Base-by-base conservation (phyloP, 2,329 filamentous ascomycete genomes). In the Aspergillus versicolor region DNA sequence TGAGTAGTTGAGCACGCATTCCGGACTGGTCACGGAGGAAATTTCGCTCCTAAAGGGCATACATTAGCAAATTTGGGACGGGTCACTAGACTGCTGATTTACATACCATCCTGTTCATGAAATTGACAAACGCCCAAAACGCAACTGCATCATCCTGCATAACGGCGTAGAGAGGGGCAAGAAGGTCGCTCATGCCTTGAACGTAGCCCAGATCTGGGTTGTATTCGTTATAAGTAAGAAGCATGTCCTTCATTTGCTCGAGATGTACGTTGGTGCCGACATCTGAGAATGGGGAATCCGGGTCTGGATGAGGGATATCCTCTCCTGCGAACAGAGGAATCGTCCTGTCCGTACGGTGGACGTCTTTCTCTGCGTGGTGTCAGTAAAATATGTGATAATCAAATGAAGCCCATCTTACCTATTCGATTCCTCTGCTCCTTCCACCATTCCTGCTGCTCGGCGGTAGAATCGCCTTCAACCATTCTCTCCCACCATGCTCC, bases 241-340 rank as follows among this genome's bases (percentile, higher is more conserved):
- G 87, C 90, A 99, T 96, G 72, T 99, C 94, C 77, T 99, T 99
- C 85, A 99, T 90, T 78, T 99, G 94, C 75, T 99, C 94, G 62
- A 99, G 84, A 74, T 99, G 94, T 5, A 97, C 92, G 67, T 99
- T 99, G 46, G 94, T 99, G 61, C 94, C 94, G 4, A 88, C 85
- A 44, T 92, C 90, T 12, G 93, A 91, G 73, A 97, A 99, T 0
- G 94, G 93, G 0, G 93, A 97, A 60, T 93, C 90, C 0, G 94
- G 94, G 67, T 99, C 94, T 0, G 94, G 95, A 70, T 99, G 94
- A 7, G 94, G 93, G 41, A 92, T 95, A 69, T 97, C 94, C 75
- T 99, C 94, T 60, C 94, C 94, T 8, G 91, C 88, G 71, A 99
- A 99, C 41, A 99, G 89, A n/a, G 91, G 89, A 30, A 99, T 91